Conservation (phyloP, 2,329 filamentous ascomycete species). For the Penicillium sp. region DNA sequence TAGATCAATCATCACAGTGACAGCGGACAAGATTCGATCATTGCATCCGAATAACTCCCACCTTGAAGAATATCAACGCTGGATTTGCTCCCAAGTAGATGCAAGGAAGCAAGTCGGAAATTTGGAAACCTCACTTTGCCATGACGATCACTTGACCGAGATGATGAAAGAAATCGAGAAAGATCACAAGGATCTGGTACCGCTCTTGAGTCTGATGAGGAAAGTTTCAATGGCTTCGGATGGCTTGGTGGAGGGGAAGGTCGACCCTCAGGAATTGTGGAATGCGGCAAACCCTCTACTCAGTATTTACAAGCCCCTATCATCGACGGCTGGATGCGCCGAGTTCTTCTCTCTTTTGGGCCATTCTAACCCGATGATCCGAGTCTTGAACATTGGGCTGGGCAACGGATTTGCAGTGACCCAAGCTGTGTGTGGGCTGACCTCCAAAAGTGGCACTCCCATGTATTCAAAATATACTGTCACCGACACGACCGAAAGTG, state of each 20-base stretch:
- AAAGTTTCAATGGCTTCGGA: background rate
- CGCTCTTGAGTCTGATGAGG: background rate
- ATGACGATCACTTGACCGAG: background rate
- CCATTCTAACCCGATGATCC: conserved; percentile 3
- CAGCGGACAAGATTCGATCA: background rate
- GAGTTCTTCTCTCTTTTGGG: background rate
- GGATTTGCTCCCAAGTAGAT: background rate
- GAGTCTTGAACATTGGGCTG: background rate
- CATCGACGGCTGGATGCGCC: background rate
- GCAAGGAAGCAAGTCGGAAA: background rate
- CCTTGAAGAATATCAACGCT: background rate
- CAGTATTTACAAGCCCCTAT: background rate
- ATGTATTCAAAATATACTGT: conserved; percentile 4
- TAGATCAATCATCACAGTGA: background rate
- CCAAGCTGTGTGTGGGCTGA: conserved; percentile 2
- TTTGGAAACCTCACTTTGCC: background rate
- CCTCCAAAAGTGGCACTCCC: background rate
- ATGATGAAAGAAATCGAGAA: background rate
- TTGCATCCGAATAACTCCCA: background rate
- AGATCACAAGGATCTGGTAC: background rate
- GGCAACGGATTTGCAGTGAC: conserved; percentile 1
- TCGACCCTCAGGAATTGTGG: background rate
- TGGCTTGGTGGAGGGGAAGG: background rate
- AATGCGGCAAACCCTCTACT: background rate
- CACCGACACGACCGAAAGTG: background rate